These are phyloP conservation scores for Penicillium bialowiezense DNA, from an alignment of 495 filamentous ascomycete genomes.

Conservation along the genomic window DNA sequence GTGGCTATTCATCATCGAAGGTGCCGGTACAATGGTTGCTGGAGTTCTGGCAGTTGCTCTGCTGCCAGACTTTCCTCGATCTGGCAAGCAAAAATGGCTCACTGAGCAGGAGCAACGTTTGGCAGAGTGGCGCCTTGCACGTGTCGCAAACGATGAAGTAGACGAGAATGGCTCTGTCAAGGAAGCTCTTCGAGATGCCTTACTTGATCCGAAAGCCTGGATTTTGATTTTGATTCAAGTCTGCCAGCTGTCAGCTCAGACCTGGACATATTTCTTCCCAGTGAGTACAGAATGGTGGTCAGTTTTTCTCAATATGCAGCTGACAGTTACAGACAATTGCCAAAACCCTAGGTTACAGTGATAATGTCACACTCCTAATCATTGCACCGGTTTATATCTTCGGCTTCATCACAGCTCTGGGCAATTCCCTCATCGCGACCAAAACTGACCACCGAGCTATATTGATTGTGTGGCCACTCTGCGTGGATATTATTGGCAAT, in stretches of 20 bases:
- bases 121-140: constrained; percentile 14
- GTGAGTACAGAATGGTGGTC: neutral
- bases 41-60: constrained; percentile 14
- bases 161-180: constrained; percentile 18
- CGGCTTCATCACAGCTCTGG: constrained; percentile 25
- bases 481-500: constrained; percentile 15
- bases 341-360: constrained; percentile 27
- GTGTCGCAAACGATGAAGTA: constrained; percentile 13
- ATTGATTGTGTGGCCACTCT: constrained; percentile 14
- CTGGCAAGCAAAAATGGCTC: constrained; percentile 20
- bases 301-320: no score
- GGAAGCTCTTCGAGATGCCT: constrained; percentile 18
- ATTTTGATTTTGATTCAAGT: constrained; percentile 21
- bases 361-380: constrained; percentile 24
- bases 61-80: constrained; percentile 20
- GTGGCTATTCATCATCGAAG: constrained; percentile 24
- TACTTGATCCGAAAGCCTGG: constrained; percentile 25
- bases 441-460: constrained; percentile 28
- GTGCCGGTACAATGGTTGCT: constrained; percentile 21
- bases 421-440: constrained; percentile 46
- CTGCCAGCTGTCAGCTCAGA: constrained; percentile 22
- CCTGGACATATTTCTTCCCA: constrained; percentile 12
- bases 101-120: constrained; percentile 18
- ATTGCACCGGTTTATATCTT: constrained; percentile 31
- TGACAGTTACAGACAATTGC: constrained; percentile 19